Conservation (phyloP, 2,329 filamentous ascomycete genomes). For the Fusarium xylarioides region DNA sequence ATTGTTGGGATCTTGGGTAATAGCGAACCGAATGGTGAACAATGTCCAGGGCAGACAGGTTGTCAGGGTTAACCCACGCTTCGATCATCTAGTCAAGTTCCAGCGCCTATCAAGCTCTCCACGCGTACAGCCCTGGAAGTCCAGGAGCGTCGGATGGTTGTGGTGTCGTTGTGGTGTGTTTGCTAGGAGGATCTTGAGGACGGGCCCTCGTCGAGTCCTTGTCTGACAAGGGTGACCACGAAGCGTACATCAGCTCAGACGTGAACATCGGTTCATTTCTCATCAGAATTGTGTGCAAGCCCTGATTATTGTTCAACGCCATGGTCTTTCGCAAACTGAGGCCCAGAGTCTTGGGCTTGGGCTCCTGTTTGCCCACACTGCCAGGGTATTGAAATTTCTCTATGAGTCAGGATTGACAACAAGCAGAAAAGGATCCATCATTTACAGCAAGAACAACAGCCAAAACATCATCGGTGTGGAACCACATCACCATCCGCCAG, state of each 20-base stretch:
- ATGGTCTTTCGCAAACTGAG: slow-evolving; percentile 11
- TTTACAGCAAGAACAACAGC: slow-evolving; percentile 9
- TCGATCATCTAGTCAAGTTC: slow-evolving; percentile 9
- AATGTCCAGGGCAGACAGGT: slow-evolving; percentile 28
- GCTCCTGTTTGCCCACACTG: slow-evolving; percentile 13
- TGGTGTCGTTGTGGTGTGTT: slow-evolving; percentile 44
- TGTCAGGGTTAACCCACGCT: slow-evolving; percentile 33
- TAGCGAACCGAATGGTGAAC: slow-evolving; percentile 17
- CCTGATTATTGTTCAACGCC: slow-evolving; percentile 8
- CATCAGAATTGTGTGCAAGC: slow-evolving; percentile 8
- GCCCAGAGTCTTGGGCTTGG: slow-evolving; percentile 16
- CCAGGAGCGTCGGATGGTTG: slow-evolving; percentile 37
- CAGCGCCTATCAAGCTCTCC: slow-evolving; percentile 16
- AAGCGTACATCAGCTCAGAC: slow-evolving; percentile 30
- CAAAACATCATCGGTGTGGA: slow-evolving; percentile 33
- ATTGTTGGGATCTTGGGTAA: slow-evolving; percentile 25
- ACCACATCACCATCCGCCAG: slow-evolving; percentile 27
- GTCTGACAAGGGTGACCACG: slow-evolving; percentile 24
- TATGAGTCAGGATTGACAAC: slow-evolving; percentile 32
- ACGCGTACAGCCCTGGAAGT: slow-evolving; percentile 14
- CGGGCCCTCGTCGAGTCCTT: slow-evolving; percentile 23
- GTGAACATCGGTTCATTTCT: slow-evolving; percentile 24
- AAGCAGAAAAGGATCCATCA: slow-evolving; percentile 27
- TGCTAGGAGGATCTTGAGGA: slow-evolving; percentile 19
- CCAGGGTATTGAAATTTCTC: slow-evolving; percentile 1